These are phyloP conservation scores for Olyra latifolia DNA, from an alignment of 176 grass and related monocot genomes.

Conservation along the genomic window DNA sequence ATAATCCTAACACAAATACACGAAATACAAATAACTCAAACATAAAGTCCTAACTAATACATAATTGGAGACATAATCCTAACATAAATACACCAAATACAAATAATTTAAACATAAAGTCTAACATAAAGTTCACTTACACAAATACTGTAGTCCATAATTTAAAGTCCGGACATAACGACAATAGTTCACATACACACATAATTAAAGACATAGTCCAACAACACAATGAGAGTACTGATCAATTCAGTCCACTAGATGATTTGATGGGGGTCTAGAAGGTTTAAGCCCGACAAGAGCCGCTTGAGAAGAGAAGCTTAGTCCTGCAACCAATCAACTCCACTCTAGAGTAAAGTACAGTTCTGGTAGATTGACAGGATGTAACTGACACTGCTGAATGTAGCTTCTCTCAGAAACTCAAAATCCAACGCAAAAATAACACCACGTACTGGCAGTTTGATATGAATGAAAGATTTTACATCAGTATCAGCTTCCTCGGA, in stretches of 20 bases:
- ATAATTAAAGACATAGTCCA: no score
- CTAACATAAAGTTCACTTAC: no score
- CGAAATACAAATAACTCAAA: no score
- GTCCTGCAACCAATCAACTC: background rate
- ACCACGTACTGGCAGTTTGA: background rate
- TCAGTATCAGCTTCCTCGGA: background rate
- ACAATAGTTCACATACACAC: no score
- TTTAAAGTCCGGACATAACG: no score
- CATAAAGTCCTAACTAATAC: no score
- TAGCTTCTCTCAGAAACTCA: background rate
- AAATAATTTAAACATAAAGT: no score
- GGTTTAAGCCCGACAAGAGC: background rate
- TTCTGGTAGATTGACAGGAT: background rate
- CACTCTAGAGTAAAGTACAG: background rate
- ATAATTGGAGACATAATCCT: no score
- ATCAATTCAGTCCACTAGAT: background rate
- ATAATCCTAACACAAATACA: no score
- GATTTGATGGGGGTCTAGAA: background rate
- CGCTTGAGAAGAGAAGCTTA: background rate
- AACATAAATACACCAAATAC: no score
- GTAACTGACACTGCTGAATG: background rate
- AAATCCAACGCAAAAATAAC: background rate
- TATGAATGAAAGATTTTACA: background rate
- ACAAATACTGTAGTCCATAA: no score
- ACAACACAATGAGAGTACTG: no score